A percentile compares a stretch with the other conserved stretches of the same genome.
Evolutionary conservation across 805 yeast species (phyloP).

Genomic region (Teunomyces tritomae): DNA sequence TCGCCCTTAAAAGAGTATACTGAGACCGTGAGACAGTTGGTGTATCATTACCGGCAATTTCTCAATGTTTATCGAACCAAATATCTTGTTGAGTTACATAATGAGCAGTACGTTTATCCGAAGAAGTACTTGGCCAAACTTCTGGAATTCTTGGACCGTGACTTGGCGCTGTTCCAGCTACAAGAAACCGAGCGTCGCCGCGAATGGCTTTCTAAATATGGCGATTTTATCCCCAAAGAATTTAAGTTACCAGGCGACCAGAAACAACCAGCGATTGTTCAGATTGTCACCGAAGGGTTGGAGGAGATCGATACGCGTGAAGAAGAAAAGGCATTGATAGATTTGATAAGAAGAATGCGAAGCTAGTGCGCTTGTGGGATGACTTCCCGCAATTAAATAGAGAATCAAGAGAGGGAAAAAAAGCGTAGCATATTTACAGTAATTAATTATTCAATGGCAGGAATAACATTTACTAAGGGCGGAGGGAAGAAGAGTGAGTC

Average conservation of each 20-base stretch:
- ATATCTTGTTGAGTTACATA: constrained; percentile 37
- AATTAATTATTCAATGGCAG: neutral
- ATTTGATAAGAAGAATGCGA: constrained; percentile 13
- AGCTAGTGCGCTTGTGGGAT: no score
- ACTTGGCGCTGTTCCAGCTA: constrained; percentile 27
- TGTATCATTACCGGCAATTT: constrained; percentile 37
- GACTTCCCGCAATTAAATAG: no score
- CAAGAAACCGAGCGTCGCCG: constrained; percentile 34
- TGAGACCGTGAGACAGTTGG: constrained; percentile 27
- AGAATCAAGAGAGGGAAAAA: no score
- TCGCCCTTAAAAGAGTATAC: constrained; percentile 17
- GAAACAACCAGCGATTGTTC: constrained; percentile 36
- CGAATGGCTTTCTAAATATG: constrained; percentile 37
- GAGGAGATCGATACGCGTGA: constrained; percentile 22
- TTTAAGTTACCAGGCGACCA: constrained; percentile 37
- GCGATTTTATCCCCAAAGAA: constrained; percentile 40
- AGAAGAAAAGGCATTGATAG: constrained; percentile 5
- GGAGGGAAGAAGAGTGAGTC: neutral
- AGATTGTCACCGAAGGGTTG: constrained; percentile 42
- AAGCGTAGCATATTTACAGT: no score
- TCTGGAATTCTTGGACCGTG: constrained; percentile 34
- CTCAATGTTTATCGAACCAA: constrained; percentile 30
- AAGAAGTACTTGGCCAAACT: constrained; percentile 29
- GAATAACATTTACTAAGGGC: constrained; percentile 11
- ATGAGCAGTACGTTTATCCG: constrained; percentile 40